phyloP scores from a whole-genome alignment of 1,284 basidiomycete species.

The Boletellus deceptivus region DNA sequence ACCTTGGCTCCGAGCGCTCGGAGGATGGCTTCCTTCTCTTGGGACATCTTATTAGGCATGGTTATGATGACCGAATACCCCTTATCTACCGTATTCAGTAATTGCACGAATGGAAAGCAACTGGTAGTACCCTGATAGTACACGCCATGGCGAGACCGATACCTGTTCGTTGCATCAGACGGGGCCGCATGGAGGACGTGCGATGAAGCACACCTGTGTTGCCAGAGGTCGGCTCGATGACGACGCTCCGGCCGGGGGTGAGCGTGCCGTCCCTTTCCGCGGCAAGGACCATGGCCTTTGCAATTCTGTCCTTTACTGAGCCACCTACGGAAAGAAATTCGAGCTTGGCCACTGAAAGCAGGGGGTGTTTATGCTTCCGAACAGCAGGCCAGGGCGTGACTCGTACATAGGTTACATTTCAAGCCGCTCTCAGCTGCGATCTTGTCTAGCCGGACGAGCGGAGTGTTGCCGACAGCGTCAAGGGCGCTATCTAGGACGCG shows the following conservation, averaged over 20 bases:
- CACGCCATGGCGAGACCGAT: constrained; percentile 92
- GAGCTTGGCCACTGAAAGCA: constrained; percentile 75
- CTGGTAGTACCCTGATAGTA: constrained; percentile 75
- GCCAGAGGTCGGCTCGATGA: constrained; percentile 93
- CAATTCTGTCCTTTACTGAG: constrained; percentile 94
- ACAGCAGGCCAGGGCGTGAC: background rate
- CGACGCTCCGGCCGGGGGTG: constrained; percentile 84
- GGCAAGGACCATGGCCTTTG: constrained; percentile 93
- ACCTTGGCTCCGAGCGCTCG: constrained; percentile 93
- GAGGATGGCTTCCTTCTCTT: constrained; percentile 92
- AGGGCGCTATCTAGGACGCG: constrained; percentile 75
- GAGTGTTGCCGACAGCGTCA: constrained; percentile 87
- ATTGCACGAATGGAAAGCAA: constrained; percentile 21
- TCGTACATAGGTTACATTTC: constrained; percentile 87
- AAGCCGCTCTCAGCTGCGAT: constrained; percentile 75
- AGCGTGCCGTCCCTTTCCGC: constrained; percentile 88
- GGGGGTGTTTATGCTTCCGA: background rate
- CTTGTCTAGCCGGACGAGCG: constrained; percentile 83
- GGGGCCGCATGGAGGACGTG: background rate
- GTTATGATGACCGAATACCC: constrained; percentile 93
- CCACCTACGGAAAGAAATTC: constrained; percentile 93
- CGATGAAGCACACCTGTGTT: constrained; percentile 74
- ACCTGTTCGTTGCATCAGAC: constrained; percentile 43
- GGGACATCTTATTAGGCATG: constrained; percentile 94
- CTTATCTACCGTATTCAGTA: constrained; percentile 84